These are phyloP conservation scores for Yarrowia sp. DNA, from an alignment of 805 yeast genomes.

Conservation along the genomic window DNA sequence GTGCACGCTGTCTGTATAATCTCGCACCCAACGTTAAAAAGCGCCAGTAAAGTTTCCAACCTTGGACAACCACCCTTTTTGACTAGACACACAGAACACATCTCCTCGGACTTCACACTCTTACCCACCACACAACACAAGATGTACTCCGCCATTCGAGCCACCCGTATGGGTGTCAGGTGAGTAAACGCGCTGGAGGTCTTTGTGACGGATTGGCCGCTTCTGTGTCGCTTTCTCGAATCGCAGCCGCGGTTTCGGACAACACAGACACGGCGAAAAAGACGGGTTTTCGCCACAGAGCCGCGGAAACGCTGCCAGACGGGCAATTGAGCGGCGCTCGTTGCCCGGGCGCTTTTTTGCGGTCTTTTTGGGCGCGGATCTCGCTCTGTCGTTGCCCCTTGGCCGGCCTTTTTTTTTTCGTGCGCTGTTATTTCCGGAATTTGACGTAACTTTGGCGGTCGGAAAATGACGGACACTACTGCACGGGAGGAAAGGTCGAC, in stretches of 20 bases:
- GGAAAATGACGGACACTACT: constrained; percentile 20
- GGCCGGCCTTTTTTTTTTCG: background rate
- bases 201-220: no score
- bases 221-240: no score
- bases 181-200: no score
- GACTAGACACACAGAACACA: background rate
- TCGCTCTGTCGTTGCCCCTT: background rate
- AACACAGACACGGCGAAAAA: background rate
- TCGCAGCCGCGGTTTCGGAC: no score
- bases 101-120: background rate
- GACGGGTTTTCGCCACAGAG: background rate
- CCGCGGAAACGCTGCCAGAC: no score
- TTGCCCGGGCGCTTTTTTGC: background rate
- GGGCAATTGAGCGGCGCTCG: constrained; percentile 11
- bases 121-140: background rate
- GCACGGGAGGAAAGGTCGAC: background rate
- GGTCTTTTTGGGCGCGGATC: background rate
- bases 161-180: constrained; percentile 26
- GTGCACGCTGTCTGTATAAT: background rate
- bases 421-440: constrained; percentile 25
- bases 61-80: background rate
- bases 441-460: constrained; percentile 21
- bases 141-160: constrained; percentile 27
- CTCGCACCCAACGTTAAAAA: constrained; percentile 9
- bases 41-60: background rate